A percentile compares a stretch with the other conserved stretches of the same genome.
Conservation (phyloP, 2,329 filamentous ascomycete species). For the Venturia nashicola region DNA sequence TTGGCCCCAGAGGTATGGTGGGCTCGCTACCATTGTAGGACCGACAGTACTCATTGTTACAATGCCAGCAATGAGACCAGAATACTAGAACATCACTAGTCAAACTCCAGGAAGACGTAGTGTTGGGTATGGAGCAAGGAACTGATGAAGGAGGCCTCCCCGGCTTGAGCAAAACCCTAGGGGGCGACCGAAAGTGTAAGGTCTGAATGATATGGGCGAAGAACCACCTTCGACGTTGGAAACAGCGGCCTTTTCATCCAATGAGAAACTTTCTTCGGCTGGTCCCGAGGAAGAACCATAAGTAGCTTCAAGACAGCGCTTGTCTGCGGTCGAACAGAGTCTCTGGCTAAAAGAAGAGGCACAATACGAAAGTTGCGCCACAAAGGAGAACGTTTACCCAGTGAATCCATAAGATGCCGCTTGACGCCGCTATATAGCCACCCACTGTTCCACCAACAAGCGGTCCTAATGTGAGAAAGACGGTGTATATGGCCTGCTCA, state of each 20-base stretch:
- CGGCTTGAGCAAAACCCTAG: conserved; percentile 24
- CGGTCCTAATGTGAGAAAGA: background rate
- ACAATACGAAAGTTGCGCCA: conserved; percentile 20
- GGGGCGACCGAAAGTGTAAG: conserved; percentile 20
- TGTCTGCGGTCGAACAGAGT: conserved; percentile 25
- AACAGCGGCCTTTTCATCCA: background rate
- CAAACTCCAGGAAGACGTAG: conserved; percentile 29
- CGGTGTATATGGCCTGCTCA: background rate
- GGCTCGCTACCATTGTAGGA: conserved; percentile 23
- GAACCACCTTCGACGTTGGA: background rate
- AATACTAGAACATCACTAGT: conserved; percentile 30
- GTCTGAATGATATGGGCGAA: background rate
- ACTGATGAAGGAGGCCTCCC: conserved; percentile 21
- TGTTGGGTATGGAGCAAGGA: conserved; percentile 25
- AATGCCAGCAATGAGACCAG: conserved; percentile 28
- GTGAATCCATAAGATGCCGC: conserved; percentile 27
- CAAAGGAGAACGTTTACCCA: conserved; percentile 28
- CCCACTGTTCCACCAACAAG: background rate
- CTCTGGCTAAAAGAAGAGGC: conserved; percentile 27
- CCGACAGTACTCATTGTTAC: conserved; percentile 27
- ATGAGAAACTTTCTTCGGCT: conserved; percentile 13
- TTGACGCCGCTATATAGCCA: background rate
- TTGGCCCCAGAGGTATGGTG: conserved; percentile 30
- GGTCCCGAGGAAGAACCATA: conserved; percentile 13
- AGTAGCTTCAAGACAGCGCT: conserved; percentile 11